phyloP scores from a whole-genome alignment of 2,329 filamentous ascomycete species.

The Talaromyces sp. region DNA sequence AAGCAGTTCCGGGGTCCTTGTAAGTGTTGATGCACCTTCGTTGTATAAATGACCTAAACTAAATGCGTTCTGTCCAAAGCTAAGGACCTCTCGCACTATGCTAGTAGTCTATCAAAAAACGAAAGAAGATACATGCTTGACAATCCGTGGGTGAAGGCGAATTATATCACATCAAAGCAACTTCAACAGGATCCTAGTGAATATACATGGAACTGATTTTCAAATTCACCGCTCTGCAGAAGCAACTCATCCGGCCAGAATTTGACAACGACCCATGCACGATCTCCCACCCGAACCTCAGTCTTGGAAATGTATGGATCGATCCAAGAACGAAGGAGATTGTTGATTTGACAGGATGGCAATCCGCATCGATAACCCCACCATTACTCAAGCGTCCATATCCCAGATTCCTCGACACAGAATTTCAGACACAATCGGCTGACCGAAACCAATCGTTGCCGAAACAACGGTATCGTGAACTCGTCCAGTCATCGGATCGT shows the following conservation, averaged over 20 bases:
- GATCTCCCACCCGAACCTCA: conserved; percentile 25
- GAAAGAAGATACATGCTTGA: conserved; percentile 5
- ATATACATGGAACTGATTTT: neutral
- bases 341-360: conserved; percentile 22
- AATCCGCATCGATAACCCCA: conserved; percentile 18
- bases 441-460: neutral
- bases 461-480: conserved; percentile 7
- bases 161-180: conserved; percentile 5
- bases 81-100: conserved; percentile 8
- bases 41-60: neutral
- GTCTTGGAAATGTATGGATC: conserved; percentile 25
- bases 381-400: conserved; percentile 19
- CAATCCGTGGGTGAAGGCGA: conserved; percentile 1
- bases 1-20: conserved; percentile 17
- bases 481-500: conserved; percentile 6
- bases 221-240: neutral
- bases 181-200: neutral
- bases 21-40: neutral
- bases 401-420: conserved; percentile 12
- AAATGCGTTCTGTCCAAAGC: neutral
- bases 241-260: neutral
- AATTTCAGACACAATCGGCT: conserved; percentile 7
- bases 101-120: conserved; percentile 2
- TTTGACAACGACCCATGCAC: conserved; percentile 17
- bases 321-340: conserved; percentile 22